These are phyloP conservation scores for Fusarium sororula DNA, from an alignment of 2,329 filamentous ascomycete species.

Conservation along the genomic window DNA sequence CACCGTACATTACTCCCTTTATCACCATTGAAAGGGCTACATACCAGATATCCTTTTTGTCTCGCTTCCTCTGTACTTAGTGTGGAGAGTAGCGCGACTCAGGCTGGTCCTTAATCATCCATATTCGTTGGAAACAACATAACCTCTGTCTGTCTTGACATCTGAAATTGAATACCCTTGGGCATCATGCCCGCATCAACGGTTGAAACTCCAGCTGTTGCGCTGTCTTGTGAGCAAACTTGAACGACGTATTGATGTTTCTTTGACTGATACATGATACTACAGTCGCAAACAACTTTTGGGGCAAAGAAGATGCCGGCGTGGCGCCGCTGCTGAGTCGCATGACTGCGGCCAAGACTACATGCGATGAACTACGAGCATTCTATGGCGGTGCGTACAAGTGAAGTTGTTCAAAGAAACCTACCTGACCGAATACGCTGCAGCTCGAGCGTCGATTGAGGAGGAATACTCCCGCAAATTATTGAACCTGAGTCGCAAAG, in stretches of 20 bases:
- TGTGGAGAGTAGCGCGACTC: slow-evolving; percentile 27
- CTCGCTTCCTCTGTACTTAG: slow-evolving; percentile 29
- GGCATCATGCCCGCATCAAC: slow-evolving; percentile 67
- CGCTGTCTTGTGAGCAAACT: slow-evolving; percentile 69
- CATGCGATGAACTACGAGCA: slow-evolving; percentile 89
- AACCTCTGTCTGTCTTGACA: background rate
- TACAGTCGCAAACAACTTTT: slow-evolving; percentile 97
- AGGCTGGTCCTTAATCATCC: slow-evolving; percentile 35
- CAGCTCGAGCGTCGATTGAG: slow-evolving; percentile 90
- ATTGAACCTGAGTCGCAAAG: slow-evolving; percentile 84
- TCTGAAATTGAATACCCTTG: slow-evolving; percentile 17
- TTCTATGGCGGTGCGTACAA: slow-evolving; percentile 80
- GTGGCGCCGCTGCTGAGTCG: slow-evolving; percentile 90
- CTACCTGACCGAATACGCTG: background rate
- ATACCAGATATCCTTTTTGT: slow-evolving; percentile 5
- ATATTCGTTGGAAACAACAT: slow-evolving; percentile 5
- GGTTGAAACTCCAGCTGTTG: slow-evolving; percentile 70
- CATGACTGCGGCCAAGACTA: slow-evolving; percentile 93
- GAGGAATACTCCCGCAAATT: slow-evolving; percentile 96
- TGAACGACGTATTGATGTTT: background rate
- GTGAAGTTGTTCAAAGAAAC: background rate
- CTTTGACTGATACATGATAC: slow-evolving; percentile 25
- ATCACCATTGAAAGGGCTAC: slow-evolving; percentile 25
- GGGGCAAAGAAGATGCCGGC: slow-evolving; percentile 98
- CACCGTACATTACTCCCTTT: slow-evolving; percentile 13